These are phyloP conservation scores for Rhodamnia argentea DNA, from an alignment of 345 rosid species.

Conservation along the genomic window DNA sequence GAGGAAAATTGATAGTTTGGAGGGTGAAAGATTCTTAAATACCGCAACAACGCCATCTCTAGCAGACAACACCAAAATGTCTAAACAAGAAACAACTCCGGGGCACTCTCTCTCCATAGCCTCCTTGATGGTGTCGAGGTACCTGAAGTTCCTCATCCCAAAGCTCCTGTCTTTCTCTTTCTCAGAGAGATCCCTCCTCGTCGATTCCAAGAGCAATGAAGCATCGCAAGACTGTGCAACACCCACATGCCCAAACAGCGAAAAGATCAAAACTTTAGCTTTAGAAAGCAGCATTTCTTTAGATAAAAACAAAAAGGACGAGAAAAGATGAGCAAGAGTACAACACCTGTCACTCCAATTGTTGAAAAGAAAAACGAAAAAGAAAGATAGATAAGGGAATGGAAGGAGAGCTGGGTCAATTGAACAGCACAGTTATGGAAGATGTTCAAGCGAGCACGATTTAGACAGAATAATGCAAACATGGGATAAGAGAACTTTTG, in stretches of 20 bases:
- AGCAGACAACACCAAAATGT: slow-evolving; percentile 75
- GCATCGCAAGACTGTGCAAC: slow-evolving; percentile 77
- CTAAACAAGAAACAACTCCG: slow-evolving; percentile 84
- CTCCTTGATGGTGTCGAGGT: slow-evolving; percentile 80
- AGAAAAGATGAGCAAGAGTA: not conserved
- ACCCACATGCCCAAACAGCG: not conserved
- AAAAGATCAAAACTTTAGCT: not conserved
- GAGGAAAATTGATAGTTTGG: not conserved
- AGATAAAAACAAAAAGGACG: not conserved
- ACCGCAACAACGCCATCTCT: slow-evolving; percentile 87
- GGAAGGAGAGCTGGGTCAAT: slow-evolving; percentile 29
- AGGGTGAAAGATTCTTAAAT: not conserved
- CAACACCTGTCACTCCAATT: not conserved
- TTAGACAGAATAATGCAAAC: not conserved
- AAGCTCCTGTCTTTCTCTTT: slow-evolving; percentile 96
- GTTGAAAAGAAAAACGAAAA: not conserved
- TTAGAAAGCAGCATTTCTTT: not conserved
- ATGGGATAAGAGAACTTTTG: no score
- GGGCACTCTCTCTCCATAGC: slow-evolving; percentile 95
- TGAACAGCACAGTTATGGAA: slow-evolving; percentile 98
- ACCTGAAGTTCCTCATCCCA: slow-evolving; percentile 89
- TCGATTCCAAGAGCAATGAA: slow-evolving; percentile 89
- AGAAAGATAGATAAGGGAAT: not conserved
- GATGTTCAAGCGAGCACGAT: slow-evolving; percentile 53
- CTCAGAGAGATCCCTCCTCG: slow-evolving; percentile 87